These are phyloP conservation scores for Juglanconis sp. DNA, from an alignment of 2,329 filamentous ascomycete genomes.

Conservation along the genomic window DNA sequence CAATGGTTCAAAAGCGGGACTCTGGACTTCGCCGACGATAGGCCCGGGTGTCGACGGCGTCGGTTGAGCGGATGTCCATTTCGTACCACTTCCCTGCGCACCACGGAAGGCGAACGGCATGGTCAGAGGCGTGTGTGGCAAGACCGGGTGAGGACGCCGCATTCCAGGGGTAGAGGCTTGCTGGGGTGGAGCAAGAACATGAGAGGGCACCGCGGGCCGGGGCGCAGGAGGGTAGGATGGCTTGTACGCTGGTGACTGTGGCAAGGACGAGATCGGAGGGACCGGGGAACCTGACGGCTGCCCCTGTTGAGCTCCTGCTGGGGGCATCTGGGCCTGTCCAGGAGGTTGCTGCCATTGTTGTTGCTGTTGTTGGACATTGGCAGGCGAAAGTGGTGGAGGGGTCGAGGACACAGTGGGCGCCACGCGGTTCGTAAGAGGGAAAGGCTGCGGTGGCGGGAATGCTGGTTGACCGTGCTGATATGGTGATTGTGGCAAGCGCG, in stretches of 20 bases:
- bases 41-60: slow-evolving; percentile 55
- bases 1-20: slow-evolving; percentile 56
- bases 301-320: background rate
- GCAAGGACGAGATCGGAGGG: slow-evolving; percentile 2
- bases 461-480: slow-evolving; percentile 15
- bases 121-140: slow-evolving; percentile 22
- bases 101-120: slow-evolving; percentile 12
- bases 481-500: slow-evolving; percentile 10
- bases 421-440: slow-evolving; percentile 4
- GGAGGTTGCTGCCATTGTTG: slow-evolving; percentile 14
- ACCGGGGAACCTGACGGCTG: background rate
- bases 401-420: slow-evolving; percentile 9
- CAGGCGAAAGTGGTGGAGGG: slow-evolving; percentile 10
- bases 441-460: slow-evolving; percentile 9
- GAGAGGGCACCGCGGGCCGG: slow-evolving; percentile 9
- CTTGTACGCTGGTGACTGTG: slow-evolving; percentile 17
- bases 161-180: slow-evolving; percentile 5
- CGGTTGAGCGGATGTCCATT: slow-evolving; percentile 52
- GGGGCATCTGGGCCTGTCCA: slow-evolving; percentile 2
- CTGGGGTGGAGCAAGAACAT: slow-evolving; percentile 11
- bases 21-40: slow-evolving; percentile 40
- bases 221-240: slow-evolving; percentile 22
- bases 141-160: slow-evolving; percentile 9
- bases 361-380: slow-evolving; percentile 2
- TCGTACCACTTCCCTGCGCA: slow-evolving; percentile 44